Base-by-base conservation (phyloP, 164 flowering plant species). In the Paratinospora sagittata region DNA sequence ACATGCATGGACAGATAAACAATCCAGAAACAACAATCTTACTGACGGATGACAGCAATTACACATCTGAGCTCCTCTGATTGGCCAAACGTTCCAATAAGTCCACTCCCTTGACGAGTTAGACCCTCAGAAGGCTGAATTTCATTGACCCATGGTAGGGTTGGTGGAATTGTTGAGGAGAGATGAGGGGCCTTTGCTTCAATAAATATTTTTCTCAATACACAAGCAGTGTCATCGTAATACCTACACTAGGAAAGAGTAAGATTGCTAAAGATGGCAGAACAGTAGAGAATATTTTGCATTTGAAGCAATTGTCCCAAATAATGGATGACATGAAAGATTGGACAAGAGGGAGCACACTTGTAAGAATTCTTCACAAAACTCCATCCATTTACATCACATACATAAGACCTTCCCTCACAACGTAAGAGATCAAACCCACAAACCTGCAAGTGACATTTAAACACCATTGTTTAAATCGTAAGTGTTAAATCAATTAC, bases 301-400 rank as follows among this genome's bases (percentile, higher is more conserved):
- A 7, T 49, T 30, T 16, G 47, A 27, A 65, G 68, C 3, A 30
- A 17, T 12, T 39, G 5, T 66, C 52, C 13, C 3, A 68, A 63
- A 63, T 5, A 2, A 49, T 30, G 65, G 61, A 69, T n/a, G 61
- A 43, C 61, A 13, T 34, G 8, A 23, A 16, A 19, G 63, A 70
- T 19, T 26, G 14, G 36, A 9, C 17, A 13, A 73, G 39, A 21
- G 26, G 41, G 71, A 63, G 60, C 30, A 63, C 90, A 96, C 99
- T 96, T 96, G 89, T 96, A 75, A 8, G 99, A 96, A 72, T 93
- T 96, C 83, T 96, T 96, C 66, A 96, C 99, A 79, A 96, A 96
- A 74, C 99, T 96, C 99, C 99, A 96, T 64, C 99, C 99, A 81
- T 96, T 96, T 70, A 96, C 99, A 86, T 96, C 99, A 83, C 98